Evolutionary conservation across 257 asterid species (phyloP), one percentile per base, ranked within the genome.

Genomic region (Solanum dulcamara): DNA sequence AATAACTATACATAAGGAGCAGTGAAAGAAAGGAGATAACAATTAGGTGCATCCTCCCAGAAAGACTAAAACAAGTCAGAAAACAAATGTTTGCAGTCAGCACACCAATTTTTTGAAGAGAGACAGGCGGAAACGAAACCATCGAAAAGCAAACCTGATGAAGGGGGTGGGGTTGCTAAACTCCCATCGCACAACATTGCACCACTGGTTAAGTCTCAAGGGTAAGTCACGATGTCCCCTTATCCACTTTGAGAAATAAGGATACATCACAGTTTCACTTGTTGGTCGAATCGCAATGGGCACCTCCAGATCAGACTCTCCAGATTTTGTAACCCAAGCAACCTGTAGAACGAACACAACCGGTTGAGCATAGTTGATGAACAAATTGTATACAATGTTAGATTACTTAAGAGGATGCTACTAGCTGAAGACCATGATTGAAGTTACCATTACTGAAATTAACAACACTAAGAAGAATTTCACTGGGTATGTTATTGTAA

Each of bases 281-380:
- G 99, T 97, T 88, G 99, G 99, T 28, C 99, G 97, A 91, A 97
- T 97, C 1, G 99, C 99, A 89, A 97, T 97, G 68, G 99, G 99
- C 90, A 95, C 92, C 88, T 97, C 99, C 87, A 97, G 88, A 51
- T 95, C 97, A 87, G 98, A 94, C 75, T 94, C 92, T 84, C 99
- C 99, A 0, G 99, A 96, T 89, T 94, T 96, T 77, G 99, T 96
- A 84, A 96, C 99, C 99, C 99, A 97, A 81, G 99, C 99, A 88
- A 97, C 99, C 99, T 97, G 90, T 79, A 84, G 83, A 84, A 20
- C 81, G 37, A 35, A 67, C 57, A 75, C 70, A 64, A 83, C 38
- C 2, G 24, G 18, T 46, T 77, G 64, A 30, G 42, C 42, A 77
- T 17, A 48, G 62, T 48, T 77, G 5, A 48, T 77, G 64, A 51